These are phyloP conservation scores for Scortechinia acanthostroma DNA, from an alignment of 2,329 filamentous ascomycete genomes.

Conservation along the genomic window DNA sequence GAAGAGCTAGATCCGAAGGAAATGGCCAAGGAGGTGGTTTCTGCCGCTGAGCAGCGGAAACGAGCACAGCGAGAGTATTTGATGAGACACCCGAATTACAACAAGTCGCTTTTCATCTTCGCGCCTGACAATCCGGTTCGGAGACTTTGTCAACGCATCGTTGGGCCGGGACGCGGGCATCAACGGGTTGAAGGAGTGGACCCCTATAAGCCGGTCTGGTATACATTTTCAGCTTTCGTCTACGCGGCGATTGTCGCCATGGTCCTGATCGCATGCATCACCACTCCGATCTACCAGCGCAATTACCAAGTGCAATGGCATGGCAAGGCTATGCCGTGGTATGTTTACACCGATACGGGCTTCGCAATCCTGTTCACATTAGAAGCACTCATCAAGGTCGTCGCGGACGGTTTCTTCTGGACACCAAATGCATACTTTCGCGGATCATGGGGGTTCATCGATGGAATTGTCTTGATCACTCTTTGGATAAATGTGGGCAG, in stretches of 20 bases:
- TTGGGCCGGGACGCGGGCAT: constrained; percentile 80
- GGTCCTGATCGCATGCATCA: constrained; percentile 92
- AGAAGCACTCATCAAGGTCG: constrained; percentile 83
- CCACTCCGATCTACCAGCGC: constrained; percentile 88
- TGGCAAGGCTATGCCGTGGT: constrained; percentile 73
- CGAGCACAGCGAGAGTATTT: constrained; percentile 87
- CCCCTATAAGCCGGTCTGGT: constrained; percentile 86
- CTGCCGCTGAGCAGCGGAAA: constrained; percentile 74
- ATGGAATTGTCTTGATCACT: constrained; percentile 82
- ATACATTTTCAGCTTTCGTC: constrained; percentile 84
- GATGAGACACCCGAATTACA: constrained; percentile 79
- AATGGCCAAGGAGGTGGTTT: constrained; percentile 86
- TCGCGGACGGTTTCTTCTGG: constrained; percentile 92
- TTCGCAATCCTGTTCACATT: constrained; percentile 82
- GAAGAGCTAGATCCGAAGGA: constrained; percentile 76
- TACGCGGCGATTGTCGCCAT: constrained; percentile 92
- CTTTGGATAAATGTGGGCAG: constrained; percentile 92
- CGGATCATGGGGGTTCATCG: constrained; percentile 94
- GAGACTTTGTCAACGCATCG: constrained; percentile 77
- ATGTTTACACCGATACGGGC: constrained; percentile 84
- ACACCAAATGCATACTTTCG: constrained; percentile 96
- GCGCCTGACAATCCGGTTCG: constrained; percentile 71
- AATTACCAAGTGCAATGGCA: constrained; percentile 67
- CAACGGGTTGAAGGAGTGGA: constrained; percentile 84
- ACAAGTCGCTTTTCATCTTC: constrained; percentile 86